Evolutionary conservation across 129 eudicot species (phyloP), one percentile per base, ranked within the genome.

Genomic region (Flaveria brownii): DNA sequence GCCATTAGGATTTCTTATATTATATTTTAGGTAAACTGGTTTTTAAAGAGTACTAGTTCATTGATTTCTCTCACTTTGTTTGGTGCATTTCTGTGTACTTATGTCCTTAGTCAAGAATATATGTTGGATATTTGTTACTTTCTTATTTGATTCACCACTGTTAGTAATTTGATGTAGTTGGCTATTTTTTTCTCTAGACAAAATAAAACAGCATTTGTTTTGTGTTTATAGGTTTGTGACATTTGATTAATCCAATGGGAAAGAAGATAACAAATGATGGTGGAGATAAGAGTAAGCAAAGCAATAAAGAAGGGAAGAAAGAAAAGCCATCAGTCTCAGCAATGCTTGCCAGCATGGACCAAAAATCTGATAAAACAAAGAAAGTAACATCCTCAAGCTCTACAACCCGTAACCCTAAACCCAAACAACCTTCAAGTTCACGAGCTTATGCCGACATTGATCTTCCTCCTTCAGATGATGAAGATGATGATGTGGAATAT

Each of bases 371-470:
- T 30, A 63, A 63, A 30, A 45, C 69, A 15, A 63, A 63, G 42
- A 61, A 61, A 12, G 42, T 30, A 28, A 2, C 45, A n/a, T 63
- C 68, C 9, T 63, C 69, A 15, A 30, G 69, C 69, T 63, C 69
- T 14, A 63, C 22, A 2, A 15, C 46, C 1, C 69, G 69, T 30
- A 63, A 63, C 16, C 22, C 18, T 26, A 61, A 61, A 26, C 17
- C 69, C 45, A 63, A 63, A 63, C 69, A 43, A n/a, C 13, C 46
- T 63, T 43, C 69, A 15, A 63, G 33, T 14, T 16, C 20, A 6
- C 69, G 30, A 30, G 33, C 69, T 63, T 63, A 63, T 30, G 69
- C 69, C 16, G 69, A 63, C 45, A 63, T 63, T 25, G 69, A 63
- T 63, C 69, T 63, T 63, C 69, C 69, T 15, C 46, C 69, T 14